Evolutionary conservation across 495 filamentous ascomycete genomes (phyloP).

Genomic region (Neurospora discreta): DNA sequence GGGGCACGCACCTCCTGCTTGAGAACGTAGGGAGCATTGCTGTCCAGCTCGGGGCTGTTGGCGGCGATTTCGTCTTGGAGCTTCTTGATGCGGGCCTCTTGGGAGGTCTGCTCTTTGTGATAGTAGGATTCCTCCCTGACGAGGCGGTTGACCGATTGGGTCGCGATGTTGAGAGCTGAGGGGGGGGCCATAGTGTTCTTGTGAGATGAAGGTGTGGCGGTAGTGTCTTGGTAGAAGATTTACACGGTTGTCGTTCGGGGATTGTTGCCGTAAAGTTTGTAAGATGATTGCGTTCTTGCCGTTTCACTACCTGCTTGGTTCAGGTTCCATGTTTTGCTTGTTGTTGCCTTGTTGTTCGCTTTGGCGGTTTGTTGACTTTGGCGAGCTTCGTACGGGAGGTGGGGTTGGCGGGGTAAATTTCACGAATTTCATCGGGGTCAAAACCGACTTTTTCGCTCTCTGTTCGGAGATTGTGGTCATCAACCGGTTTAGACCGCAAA

Average conservation of each 20-base stretch:
- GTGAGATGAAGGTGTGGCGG: neutral
- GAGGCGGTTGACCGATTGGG: constrained; percentile 52
- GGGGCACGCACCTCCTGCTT: constrained; percentile 64
- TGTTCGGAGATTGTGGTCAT: neutral
- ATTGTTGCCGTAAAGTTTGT: neutral
- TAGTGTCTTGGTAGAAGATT: neutral
- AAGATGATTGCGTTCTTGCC: neutral
- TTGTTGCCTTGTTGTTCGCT: neutral
- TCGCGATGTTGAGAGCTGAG: constrained; percentile 20
- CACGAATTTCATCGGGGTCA: neutral
- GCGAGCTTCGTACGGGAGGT: constrained; percentile 1
- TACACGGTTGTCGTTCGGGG: neutral
- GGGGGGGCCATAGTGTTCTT: constrained; percentile 19
- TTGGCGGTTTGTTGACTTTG: constrained; percentile 9
- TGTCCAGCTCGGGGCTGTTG: constrained; percentile 38
- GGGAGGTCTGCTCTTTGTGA: constrained; percentile 65
- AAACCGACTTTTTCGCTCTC: neutral
- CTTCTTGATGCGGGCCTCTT: constrained; percentile 60
- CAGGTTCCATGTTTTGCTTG: neutral
- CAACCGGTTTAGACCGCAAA: neutral
- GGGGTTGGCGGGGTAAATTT: constrained; percentile 25
- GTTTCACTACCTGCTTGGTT: neutral
- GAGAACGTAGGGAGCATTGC: constrained; percentile 58
- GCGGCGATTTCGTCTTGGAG: constrained; percentile 41
- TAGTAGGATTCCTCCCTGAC: constrained; percentile 89